Evolutionary conservation across 2,329 filamentous ascomycete genomes (phyloP).

Genomic region (Biscogniauxia sp.): DNA sequence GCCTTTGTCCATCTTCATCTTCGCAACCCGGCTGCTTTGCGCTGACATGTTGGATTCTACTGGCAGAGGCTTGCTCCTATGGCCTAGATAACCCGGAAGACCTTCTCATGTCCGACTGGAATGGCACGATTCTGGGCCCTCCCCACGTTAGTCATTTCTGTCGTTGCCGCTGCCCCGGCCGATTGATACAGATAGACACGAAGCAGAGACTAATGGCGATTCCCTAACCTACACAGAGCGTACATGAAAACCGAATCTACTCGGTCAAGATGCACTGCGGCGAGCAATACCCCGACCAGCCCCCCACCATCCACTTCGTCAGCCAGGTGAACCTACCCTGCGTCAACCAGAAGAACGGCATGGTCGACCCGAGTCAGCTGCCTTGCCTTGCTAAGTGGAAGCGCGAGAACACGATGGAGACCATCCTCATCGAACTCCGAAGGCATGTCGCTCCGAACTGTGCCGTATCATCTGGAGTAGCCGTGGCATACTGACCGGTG

Average conservation of each 20-base stretch:
- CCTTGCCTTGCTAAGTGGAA: slow-evolving; percentile 89
- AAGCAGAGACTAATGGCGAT: slow-evolving; percentile 1
- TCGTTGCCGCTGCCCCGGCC: not conserved
- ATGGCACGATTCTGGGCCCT: slow-evolving; percentile 93
- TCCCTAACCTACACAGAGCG: slow-evolving; percentile 59
- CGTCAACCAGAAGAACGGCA: slow-evolving; percentile 75
- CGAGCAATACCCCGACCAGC: slow-evolving; percentile 80
- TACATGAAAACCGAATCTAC: slow-evolving; percentile 98
- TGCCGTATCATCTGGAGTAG: no score
- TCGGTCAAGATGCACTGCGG: slow-evolving; percentile 96
- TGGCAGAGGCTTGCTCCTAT: slow-evolving; percentile 89
- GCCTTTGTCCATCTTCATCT: slow-evolving; percentile 14
- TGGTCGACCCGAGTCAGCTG: slow-evolving; percentile 81
- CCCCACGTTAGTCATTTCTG: slow-evolving; percentile 70
- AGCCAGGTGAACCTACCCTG: slow-evolving; percentile 96
- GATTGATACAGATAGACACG: not conserved
- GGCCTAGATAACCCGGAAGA: slow-evolving; percentile 93
- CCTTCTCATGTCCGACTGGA: slow-evolving; percentile 97
- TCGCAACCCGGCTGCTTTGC: not conserved
- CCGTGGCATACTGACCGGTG: slow-evolving; percentile 13
- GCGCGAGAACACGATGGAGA: slow-evolving; percentile 93
- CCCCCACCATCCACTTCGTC: slow-evolving; percentile 87
- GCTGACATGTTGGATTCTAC: not conserved
- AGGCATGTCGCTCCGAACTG: slow-evolving; percentile 48
- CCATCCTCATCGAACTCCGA: slow-evolving; percentile 80